These are phyloP conservation scores for Nymphaea colorata DNA, from an alignment of 164 flowering plant genomes.

Conservation along the genomic window DNA sequence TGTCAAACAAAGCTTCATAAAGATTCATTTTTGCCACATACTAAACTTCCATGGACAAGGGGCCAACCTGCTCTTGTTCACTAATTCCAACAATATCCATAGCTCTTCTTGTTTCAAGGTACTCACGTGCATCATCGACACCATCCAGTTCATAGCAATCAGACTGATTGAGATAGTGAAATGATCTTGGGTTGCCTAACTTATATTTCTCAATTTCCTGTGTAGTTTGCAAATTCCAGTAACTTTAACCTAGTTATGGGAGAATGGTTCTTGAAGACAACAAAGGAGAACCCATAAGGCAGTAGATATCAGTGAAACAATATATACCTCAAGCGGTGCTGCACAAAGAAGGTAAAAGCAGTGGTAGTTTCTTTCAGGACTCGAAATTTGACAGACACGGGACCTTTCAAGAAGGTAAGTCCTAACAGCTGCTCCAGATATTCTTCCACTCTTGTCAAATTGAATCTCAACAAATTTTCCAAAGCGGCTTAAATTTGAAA, in stretches of 20 bases:
- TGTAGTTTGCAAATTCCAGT: constrained; percentile 1
- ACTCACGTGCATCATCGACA: constrained; percentile 77
- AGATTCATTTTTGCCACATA: neutral
- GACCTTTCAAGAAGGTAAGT: constrained; percentile 77
- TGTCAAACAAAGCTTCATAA: constrained; percentile 4
- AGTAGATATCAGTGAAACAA: neutral
- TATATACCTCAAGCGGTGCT: constrained; percentile 71
- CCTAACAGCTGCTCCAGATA: constrained; percentile 75
- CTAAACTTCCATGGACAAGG: neutral
- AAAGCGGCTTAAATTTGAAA: constrained; percentile 46
- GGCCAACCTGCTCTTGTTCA: constrained; percentile 76
- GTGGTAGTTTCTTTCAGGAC: constrained; percentile 81
- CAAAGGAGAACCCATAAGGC: neutral
- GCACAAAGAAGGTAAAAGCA: constrained; percentile 82
- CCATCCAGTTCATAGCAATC: constrained; percentile 74
- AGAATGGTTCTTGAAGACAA: neutral
- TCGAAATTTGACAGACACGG: constrained; percentile 77
- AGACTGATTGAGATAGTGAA: constrained; percentile 89
- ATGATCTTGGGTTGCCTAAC: constrained; percentile 56
- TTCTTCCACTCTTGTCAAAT: constrained; percentile 71
- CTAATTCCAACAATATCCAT: constrained; percentile 98
- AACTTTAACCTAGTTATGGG: neutral
- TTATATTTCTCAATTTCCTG: constrained; percentile 63
- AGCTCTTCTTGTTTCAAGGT: constrained; percentile 91
- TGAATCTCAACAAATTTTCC: constrained; percentile 86